These are phyloP conservation scores for Sphagnum fallax DNA, from an alignment of 228 moss, liverwort and hornwort genomes.

Conservation along the genomic window DNA sequence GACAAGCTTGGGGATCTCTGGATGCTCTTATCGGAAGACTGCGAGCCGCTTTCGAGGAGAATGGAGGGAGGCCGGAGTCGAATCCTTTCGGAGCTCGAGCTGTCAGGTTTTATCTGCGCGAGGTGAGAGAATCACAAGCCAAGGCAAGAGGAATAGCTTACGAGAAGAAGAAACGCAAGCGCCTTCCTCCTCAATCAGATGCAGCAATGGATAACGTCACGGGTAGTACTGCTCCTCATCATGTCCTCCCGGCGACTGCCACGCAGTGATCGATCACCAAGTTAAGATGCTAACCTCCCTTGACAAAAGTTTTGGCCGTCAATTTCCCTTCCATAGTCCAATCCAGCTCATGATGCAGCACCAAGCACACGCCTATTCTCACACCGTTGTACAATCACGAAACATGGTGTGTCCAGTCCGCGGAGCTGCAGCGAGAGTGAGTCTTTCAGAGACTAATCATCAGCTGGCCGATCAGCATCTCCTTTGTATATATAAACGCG, in stretches of 20 bases:
- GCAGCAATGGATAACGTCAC: not conserved
- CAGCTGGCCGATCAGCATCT: no score
- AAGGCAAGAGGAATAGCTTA: slow-evolving; percentile 51
- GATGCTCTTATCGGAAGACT: slow-evolving; percentile 41
- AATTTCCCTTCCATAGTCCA: no score
- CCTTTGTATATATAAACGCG: no score
- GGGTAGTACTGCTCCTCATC: not conserved
- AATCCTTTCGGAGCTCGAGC: slow-evolving; percentile 42
- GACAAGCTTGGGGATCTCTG: slow-evolving; percentile 49
- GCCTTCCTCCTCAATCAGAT: slow-evolving; percentile 16
- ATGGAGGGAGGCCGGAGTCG: slow-evolving; percentile 41
- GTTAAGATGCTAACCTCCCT: no score
- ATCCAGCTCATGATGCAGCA: no score
- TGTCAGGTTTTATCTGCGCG: slow-evolving; percentile 38
- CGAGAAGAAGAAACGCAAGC: slow-evolving; percentile 55
- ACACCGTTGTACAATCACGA: no score
- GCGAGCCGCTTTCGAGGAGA: slow-evolving; percentile 44
- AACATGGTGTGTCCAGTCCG: no score
- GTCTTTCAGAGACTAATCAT: no score
- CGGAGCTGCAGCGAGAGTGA: no score
- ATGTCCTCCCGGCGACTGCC: not conserved
- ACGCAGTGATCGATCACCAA: not conserved
- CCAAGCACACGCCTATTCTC: no score
- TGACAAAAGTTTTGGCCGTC: no score
- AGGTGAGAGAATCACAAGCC: slow-evolving; percentile 53